Evolutionary conservation across 1,284 basidiomycete species (phyloP).

Genomic region (Malassezia cuniculi): DNA sequence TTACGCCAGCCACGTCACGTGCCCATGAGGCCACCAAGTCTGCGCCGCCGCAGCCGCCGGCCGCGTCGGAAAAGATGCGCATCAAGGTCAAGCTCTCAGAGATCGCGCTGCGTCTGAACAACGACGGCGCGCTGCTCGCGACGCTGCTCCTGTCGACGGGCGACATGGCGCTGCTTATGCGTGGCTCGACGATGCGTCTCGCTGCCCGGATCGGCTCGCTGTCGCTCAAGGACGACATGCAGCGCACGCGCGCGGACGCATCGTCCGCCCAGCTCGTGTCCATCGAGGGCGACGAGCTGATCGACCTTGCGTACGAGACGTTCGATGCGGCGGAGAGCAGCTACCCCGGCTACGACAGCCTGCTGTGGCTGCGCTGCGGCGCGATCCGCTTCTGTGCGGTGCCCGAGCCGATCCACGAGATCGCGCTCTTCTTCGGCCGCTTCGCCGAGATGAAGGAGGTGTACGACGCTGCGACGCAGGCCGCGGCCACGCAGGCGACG

Average conservation of each 20-base stretch:
- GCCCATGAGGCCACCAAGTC: too few species aligned
- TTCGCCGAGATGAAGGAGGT: slow-evolving; percentile 65
- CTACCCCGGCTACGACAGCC: slow-evolving; percentile 74
- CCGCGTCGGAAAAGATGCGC: slow-evolving; percentile 57
- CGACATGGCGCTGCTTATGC: slow-evolving; percentile 67
- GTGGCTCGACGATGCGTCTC: slow-evolving; percentile 63
- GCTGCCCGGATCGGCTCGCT: slow-evolving; percentile 75
- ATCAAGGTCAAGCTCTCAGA: slow-evolving; percentile 75
- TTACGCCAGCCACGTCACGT: slow-evolving; percentile 10
- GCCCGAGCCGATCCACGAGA: slow-evolving; percentile 70
- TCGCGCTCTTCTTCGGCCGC: slow-evolving; percentile 72
- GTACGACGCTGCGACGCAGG: slow-evolving; percentile 88
- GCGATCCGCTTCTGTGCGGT: slow-evolving; percentile 82
- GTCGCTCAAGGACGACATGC: slow-evolving; percentile 64
- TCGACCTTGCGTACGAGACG: slow-evolving; percentile 88
- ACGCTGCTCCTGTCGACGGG: slow-evolving; percentile 85
- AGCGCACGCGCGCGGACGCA: slow-evolving; percentile 50
- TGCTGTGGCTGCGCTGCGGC: slow-evolving; percentile 70
- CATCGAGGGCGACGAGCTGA: slow-evolving; percentile 89
- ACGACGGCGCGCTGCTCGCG: slow-evolving; percentile 61
- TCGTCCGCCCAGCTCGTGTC: slow-evolving; percentile 74
- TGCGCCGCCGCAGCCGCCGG: too few species aligned
- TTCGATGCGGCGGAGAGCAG: slow-evolving; percentile 57
- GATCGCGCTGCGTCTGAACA: slow-evolving; percentile 71
- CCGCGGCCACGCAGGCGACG: slow-evolving; percentile 71